These are phyloP conservation scores for Mycena haematopus DNA, from an alignment of 768 basidiomycete species.

Conservation along the genomic window DNA sequence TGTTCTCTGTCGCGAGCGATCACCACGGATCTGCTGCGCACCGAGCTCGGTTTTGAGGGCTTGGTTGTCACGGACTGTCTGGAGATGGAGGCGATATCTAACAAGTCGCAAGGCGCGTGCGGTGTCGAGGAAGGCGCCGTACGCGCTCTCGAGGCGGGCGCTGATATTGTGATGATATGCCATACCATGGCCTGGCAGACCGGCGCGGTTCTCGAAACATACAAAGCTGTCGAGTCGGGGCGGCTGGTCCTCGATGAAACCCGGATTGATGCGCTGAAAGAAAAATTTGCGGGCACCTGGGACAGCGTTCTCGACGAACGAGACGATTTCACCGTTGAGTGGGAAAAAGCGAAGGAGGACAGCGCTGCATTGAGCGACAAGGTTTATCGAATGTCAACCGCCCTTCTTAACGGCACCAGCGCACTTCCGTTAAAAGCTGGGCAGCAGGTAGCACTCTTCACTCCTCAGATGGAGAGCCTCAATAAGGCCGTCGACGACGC, in stretches of 20 bases:
- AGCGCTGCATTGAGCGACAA: slow-evolving; percentile 50
- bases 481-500: slow-evolving; percentile 69
- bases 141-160: slow-evolving; percentile 63
- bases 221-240: slow-evolving; percentile 55
- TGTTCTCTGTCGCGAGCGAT: slow-evolving; percentile 62
- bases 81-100: slow-evolving; percentile 76
- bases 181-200: slow-evolving; percentile 62
- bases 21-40: slow-evolving; percentile 58
- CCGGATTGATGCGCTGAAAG: slow-evolving; percentile 59
- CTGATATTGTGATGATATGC: slow-evolving; percentile 79
- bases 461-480: slow-evolving; percentile 61
- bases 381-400: slow-evolving; percentile 55
- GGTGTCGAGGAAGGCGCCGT: slow-evolving; percentile 63
- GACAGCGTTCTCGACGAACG: slow-evolving; percentile 39
- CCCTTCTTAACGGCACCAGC: slow-evolving; percentile 50
- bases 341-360: slow-evolving; percentile 44
- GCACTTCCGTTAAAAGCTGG: slow-evolving; percentile 44
- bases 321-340: slow-evolving; percentile 38
- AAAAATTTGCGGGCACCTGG: slow-evolving; percentile 55
- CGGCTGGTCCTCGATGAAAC: slow-evolving; percentile 47
- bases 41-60: slow-evolving; percentile 57
- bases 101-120: slow-evolving; percentile 48
- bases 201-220: slow-evolving; percentile 59
- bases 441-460: slow-evolving; percentile 52
- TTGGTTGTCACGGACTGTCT: slow-evolving; percentile 77